Evolutionary conservation across 2,329 filamentous ascomycete species (phyloP).

Genomic region (Fonsecaea multimorphosa): DNA sequence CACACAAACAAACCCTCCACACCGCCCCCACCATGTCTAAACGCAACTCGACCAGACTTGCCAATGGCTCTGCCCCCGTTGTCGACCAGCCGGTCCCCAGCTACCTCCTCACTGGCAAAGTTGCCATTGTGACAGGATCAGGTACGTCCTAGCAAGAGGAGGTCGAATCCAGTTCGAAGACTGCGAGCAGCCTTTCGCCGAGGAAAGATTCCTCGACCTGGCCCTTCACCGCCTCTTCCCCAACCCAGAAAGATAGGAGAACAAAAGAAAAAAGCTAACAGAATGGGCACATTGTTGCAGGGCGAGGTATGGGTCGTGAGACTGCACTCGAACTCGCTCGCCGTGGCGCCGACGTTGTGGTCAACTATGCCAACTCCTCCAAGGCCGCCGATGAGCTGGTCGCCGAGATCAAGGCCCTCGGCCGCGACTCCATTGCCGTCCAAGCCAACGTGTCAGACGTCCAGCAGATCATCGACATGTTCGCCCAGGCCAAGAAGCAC

Average conservation of each 20-base stretch:
- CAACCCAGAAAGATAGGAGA: constrained; percentile 3
- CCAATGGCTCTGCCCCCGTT: constrained; percentile 31
- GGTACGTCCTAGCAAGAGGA: constrained; percentile 31
- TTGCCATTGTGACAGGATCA: constrained; percentile 43
- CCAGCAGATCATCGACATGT: constrained; percentile 66
- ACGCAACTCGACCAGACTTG: constrained; percentile 32
- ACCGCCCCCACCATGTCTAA: constrained; percentile 29
- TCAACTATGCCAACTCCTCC: constrained; percentile 63
- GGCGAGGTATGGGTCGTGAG: constrained; percentile 51
- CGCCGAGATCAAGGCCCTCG: constrained; percentile 67
- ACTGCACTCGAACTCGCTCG: constrained; percentile 51
- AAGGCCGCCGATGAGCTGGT: constrained; percentile 71
- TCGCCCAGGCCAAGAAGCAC: constrained; percentile 66
- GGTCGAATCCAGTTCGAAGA: neutral
- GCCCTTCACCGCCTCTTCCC: constrained; percentile 24
- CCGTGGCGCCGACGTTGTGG: constrained; percentile 48
- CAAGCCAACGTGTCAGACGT: constrained; percentile 72
- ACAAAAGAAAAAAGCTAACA: constrained; percentile 3
- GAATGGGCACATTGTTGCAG: constrained; percentile 37
- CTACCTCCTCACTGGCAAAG: constrained; percentile 55
- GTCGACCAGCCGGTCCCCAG: constrained; percentile 33
- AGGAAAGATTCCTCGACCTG: constrained; percentile 1
- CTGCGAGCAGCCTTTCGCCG: neutral
- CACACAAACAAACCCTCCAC: neutral
- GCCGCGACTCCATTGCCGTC: constrained; percentile 67